Conservation (phyloP, 768 basidiomycete species). For the Hygrocybe coccinea region DNA sequence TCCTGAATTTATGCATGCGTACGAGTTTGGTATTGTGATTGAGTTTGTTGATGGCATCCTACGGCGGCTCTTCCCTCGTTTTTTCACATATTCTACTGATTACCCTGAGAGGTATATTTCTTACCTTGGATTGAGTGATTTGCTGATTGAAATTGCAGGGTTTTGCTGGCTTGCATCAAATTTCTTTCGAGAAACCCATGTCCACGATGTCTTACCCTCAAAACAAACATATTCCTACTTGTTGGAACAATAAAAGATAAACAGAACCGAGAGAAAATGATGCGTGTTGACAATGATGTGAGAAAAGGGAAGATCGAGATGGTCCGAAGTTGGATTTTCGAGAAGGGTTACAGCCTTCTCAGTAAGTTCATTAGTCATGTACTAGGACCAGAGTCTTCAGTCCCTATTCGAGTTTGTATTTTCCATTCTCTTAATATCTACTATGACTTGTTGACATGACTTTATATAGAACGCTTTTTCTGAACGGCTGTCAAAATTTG, state of each 20-base stretch:
- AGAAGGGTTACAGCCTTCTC: background rate
- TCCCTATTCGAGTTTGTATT: slow-evolving; percentile 6
- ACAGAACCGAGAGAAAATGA: background rate
- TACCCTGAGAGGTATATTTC: slow-evolving; percentile 27
- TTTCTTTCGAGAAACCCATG: slow-evolving; percentile 21
- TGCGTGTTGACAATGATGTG: background rate
- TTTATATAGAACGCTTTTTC: slow-evolving; percentile 10
- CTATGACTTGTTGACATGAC: background rate
- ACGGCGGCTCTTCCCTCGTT: slow-evolving; percentile 1
- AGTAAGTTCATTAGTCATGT: slow-evolving; percentile 2
- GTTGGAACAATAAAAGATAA: slow-evolving; percentile 2
- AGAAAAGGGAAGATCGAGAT: background rate
- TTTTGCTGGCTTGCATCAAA: slow-evolving; percentile 19
- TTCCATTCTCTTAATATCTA: background rate
- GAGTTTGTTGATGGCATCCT: background rate
- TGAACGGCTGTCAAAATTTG: slow-evolving; percentile 21
- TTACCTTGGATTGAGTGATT: background rate
- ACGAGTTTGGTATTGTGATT: background rate
- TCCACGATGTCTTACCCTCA: slow-evolving; percentile 14
- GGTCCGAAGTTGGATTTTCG: slow-evolving; percentile 2
- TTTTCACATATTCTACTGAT: slow-evolving; percentile 27
- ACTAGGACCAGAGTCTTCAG: slow-evolving; percentile 1
- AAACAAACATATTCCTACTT: background rate
- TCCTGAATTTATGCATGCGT: slow-evolving; percentile 21
- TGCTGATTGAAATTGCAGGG: slow-evolving; percentile 7